phyloP scores from a whole-genome alignment of 192 early-diverging fungal genomes.

The Backusella mclennaniae region DNA sequence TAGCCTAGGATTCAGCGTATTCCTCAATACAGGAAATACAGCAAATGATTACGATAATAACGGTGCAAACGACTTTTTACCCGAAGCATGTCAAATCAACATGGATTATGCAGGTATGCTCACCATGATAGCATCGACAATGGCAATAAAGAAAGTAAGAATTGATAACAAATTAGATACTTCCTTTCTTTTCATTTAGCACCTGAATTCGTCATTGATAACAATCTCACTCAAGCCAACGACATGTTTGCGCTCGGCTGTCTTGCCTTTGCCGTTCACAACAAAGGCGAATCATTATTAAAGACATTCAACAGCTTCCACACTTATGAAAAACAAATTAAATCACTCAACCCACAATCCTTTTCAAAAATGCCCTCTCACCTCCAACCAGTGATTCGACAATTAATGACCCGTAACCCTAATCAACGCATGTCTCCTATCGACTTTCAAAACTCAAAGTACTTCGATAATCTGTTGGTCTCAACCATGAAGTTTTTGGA shows the following conservation, averaged over 20 bases:
- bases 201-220: constrained; percentile 70
- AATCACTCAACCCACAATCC: constrained; percentile 36
- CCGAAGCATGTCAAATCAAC: constrained; percentile 55
- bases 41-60: constrained; percentile 50
- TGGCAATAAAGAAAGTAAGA: not conserved
- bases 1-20: constrained; percentile 68
- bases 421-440: constrained; percentile 54
- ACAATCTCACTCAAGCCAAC: constrained; percentile 46
- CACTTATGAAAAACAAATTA: constrained; percentile 59
- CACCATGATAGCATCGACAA: not conserved
- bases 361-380: constrained; percentile 52
- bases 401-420: constrained; percentile 54
- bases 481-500: constrained; percentile 81
- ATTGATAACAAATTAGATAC: not conserved
- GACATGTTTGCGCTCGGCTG: constrained; percentile 85
- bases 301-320: constrained; percentile 62
- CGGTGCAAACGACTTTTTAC: constrained; percentile 58
- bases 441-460: constrained; percentile 65
- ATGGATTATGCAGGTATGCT: constrained; percentile 50
- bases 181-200: constrained; percentile 36
- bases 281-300: constrained; percentile 63
- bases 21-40: constrained; percentile 41
- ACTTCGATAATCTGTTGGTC: constrained; percentile 79
- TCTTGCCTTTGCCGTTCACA: constrained; percentile 68
- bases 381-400: constrained; percentile 52